Evolutionary conservation across 305 asterid genomes (phyloP).

Genomic region (Coffea humblotiana): DNA sequence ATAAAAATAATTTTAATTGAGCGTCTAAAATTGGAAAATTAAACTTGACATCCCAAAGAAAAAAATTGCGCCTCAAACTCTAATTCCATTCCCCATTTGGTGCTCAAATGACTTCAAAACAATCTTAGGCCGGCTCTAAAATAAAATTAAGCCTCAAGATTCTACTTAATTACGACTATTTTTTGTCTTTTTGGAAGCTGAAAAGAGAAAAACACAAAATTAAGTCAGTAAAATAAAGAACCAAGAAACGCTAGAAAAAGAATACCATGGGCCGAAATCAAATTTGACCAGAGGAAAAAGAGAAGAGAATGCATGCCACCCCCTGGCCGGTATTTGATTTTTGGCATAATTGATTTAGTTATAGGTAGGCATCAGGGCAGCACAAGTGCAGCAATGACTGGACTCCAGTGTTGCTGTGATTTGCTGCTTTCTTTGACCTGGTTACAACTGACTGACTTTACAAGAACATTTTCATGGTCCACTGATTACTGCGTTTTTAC

Average conservation of each 20-base stretch:
- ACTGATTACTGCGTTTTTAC: background rate
- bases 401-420: background rate
- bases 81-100: too few species aligned
- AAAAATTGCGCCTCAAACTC: background rate
- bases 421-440: background rate
- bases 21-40: background rate
- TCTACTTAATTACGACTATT: background rate
- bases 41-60: background rate
- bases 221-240: too few species aligned
- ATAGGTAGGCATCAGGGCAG: background rate
- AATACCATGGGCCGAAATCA: too few species aligned
- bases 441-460: background rate
- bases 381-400: background rate
- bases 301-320: too few species aligned
- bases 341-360: background rate
- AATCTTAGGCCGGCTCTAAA: background rate
- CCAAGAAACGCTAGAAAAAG: too few species aligned
- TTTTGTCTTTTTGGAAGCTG: background rate
- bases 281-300: too few species aligned
- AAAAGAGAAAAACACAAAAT: background rate
- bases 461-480: background rate
- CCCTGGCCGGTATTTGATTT: background rate
- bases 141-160: background rate
- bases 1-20: too few species aligned
- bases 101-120: too few species aligned